These are phyloP conservation scores for Arthroderma uncinatum DNA, from an alignment of 2,329 filamentous ascomycete species.

Conservation along the genomic window DNA sequence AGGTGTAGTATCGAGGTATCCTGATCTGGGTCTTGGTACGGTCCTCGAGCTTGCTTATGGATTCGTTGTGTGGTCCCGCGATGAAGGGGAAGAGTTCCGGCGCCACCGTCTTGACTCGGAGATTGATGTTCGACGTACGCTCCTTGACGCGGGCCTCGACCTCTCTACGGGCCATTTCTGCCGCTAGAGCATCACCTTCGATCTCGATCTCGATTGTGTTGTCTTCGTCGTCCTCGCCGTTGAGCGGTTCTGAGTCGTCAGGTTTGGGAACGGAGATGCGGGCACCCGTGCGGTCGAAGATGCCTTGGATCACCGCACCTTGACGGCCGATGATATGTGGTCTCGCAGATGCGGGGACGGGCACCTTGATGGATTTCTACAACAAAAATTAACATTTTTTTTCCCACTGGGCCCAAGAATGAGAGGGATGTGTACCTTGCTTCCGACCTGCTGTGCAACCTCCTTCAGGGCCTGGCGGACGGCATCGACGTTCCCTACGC, in stretches of 20 bases:
- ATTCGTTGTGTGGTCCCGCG: conserved; percentile 62
- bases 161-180: conserved; percentile 68
- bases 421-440: conserved; percentile 49
- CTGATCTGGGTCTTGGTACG: conserved; percentile 67
- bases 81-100: conserved; percentile 94
- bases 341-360: conserved; percentile 71
- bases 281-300: conserved; percentile 82
- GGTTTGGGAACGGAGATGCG: conserved; percentile 79
- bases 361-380: conserved; percentile 58
- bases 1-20: conserved; percentile 71
- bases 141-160: conserved; percentile 83
- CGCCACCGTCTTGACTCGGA: conserved; percentile 72
- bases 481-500: conserved; percentile 69
- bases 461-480: conserved; percentile 84
- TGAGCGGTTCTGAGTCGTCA: conserved; percentile 52
- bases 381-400: background rate
- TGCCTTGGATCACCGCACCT: conserved; percentile 77
- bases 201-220: conserved; percentile 73
- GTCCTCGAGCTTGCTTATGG: conserved; percentile 57
- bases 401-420: background rate
- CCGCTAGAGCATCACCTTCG: conserved; percentile 82
- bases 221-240: conserved; percentile 64
- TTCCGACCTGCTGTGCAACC: conserved; percentile 74
- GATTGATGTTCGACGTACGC: conserved; percentile 67
- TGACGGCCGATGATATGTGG: conserved; percentile 88